Base-by-base conservation (phyloP, 2,329 filamentous ascomycete species). In the Cladosporium sp. region DNA sequence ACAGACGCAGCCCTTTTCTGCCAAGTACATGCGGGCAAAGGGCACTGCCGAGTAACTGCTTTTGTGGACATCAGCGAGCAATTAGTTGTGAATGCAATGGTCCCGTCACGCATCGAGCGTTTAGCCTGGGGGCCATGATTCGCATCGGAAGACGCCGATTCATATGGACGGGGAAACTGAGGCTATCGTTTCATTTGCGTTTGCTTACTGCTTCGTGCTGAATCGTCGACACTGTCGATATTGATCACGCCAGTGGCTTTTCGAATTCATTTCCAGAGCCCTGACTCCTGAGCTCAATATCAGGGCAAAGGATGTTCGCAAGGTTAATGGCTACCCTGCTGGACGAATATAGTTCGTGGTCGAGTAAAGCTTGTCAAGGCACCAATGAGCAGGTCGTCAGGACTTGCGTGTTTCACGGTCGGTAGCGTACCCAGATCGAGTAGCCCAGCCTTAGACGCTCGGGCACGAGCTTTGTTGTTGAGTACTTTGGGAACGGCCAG, bases 391-490 rank as follows among this genome's bases (percentile, higher is more conserved):
- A 28, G 25, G 49, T 53, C 25, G 49, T 53, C 16, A 28, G 26
- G 26, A 18, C 51, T 54, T 21, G 51, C 51, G 51, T 54, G 51
- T 54, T 54, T 54, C 51, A 54, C n/a, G 25, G n/a, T 63, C 60
- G 49, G 60, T 54, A 63, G 60, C 32, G 60, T 56, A 43, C 60
- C 60, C 34, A 36, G 49, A 63, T 63, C 18, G 32, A 43, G 34
- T 56, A 56, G 11, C 49, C 49, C 53, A n/a, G 60, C 34, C 25
- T 21, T 21, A 5, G 60, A 46, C 43, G 48, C 18, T 30, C 13
- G 46, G 34, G 60, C 25, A 56, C 49, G 36, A 43, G 34, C 32
- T 32, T 21, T 26, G 49, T 21, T 26, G 49, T 54, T 46, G 49
- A 36, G 43, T 18, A 23, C n/a, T 53, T 56, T 63, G 23, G 34